Conservation (phyloP, 169 alveolate genomes). For the Plasmodium adleri region DNA sequence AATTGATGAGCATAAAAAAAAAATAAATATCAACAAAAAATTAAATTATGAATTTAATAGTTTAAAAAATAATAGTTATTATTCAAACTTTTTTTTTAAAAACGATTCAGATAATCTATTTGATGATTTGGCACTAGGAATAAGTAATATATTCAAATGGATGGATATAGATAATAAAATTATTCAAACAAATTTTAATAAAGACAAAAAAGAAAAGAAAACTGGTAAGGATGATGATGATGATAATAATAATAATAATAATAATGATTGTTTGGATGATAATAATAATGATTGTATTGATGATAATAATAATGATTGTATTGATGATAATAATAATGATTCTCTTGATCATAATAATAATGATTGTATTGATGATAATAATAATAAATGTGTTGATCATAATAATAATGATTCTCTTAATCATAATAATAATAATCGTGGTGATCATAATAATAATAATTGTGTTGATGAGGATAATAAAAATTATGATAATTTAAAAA, state of each 20-base stretch:
- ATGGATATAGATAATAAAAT: conserved; percentile 55
- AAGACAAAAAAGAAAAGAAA: background rate
- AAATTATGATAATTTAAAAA: background rate
- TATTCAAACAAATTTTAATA: conserved; percentile 6
- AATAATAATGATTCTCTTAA: background rate
- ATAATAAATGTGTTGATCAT: background rate
- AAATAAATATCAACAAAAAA: conserved; percentile 37
- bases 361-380: background rate
- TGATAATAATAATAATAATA: background rate
- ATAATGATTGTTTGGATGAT: background rate
- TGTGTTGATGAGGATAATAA: background rate
- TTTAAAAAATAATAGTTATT: conserved; percentile 50
- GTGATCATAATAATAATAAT: background rate
- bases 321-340: background rate
- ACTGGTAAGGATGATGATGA: background rate
- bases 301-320: background rate
- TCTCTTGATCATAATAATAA: background rate
- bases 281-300: background rate
- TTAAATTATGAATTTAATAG: conserved; percentile 65
- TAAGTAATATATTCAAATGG: conserved; percentile 68
- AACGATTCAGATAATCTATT: conserved; percentile 62
- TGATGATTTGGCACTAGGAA: conserved; percentile 66
- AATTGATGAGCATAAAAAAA: conserved; percentile 30
- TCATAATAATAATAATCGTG: background rate
- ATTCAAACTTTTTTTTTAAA: conserved; percentile 59